Conservation (phyloP, 441 rosid genomes). For the Euphorbia celastroides region DNA sequence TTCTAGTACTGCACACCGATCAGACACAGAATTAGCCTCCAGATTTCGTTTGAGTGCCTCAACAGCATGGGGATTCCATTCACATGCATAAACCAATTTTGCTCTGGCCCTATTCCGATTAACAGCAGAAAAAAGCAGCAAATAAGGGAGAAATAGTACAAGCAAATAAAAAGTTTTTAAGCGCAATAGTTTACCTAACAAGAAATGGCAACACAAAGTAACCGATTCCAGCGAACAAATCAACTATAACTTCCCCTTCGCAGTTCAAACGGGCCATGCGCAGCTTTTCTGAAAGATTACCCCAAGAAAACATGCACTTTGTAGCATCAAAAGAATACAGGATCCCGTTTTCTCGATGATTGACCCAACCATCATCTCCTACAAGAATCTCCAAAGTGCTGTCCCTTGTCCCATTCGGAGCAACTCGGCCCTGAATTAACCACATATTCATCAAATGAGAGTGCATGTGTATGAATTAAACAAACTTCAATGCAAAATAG, state of each 20-base stretch:
- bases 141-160: too few species aligned
- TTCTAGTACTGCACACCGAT: constrained; percentile 71
- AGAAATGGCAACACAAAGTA: constrained; percentile 86
- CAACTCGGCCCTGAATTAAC: constrained; percentile 64
- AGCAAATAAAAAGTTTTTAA: neutral
- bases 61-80: constrained; percentile 89
- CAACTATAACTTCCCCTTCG: constrained; percentile 63
- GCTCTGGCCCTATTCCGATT: constrained; percentile 67
- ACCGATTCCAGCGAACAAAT: constrained; percentile 91
- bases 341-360: constrained; percentile 79
- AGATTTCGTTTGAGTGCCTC: constrained; percentile 73
- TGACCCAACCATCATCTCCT: constrained; percentile 89
- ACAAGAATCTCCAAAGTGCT: constrained; percentile 71
- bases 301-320: constrained; percentile 98
- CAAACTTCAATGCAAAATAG: neutral
- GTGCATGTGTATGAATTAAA: neutral
- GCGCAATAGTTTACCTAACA: constrained; percentile 50
- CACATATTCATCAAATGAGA: constrained; percentile 19
- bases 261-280: constrained; percentile 75
- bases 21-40: constrained; percentile 62
- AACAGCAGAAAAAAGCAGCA: constrained; percentile 14
- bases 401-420: constrained; percentile 74
- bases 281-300: constrained; percentile 93
- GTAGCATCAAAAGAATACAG: constrained; percentile 83
- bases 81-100: constrained; percentile 82